Percentiles rank a stretch among this genome's conserved stretches.
Evolutionary conservation across 2,329 filamentous ascomycete species (phyloP).

Genomic region (Diplodia sapinea): DNA sequence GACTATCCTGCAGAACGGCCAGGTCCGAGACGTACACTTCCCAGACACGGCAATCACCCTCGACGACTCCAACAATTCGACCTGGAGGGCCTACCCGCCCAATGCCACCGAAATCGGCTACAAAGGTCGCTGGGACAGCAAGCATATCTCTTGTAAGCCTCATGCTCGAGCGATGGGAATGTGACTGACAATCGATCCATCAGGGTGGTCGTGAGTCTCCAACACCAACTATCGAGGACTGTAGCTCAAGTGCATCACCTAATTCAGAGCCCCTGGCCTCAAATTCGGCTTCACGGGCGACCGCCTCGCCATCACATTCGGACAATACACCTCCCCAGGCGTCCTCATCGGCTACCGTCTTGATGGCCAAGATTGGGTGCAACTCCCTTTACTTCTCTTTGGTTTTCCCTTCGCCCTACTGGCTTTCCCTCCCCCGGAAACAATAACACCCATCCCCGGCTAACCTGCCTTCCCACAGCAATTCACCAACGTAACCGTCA

Average conservation of each 20-base stretch:
- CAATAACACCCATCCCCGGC: background rate
- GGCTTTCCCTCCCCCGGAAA: background rate
- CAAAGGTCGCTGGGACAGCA: conserved; percentile 67
- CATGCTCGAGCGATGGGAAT: background rate
- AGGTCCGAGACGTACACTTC: conserved; percentile 47
- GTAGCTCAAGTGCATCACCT: conserved; percentile 38
- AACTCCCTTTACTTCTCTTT: background rate
- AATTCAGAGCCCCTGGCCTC: conserved; percentile 55
- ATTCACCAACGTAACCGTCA: conserved; percentile 65
- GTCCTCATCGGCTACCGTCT: conserved; percentile 65
- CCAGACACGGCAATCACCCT: conserved; percentile 44
- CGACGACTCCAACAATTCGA: conserved; percentile 41
- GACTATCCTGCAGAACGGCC: conserved; percentile 53
- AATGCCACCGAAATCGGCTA: conserved; percentile 63
- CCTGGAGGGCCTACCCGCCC: conserved; percentile 58
- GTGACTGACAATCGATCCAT: background rate
- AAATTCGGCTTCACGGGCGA: conserved; percentile 63
- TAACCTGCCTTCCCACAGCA: conserved; percentile 40
- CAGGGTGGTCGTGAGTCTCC: conserved; percentile 60
- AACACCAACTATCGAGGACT: background rate
- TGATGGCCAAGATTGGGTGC: conserved; percentile 60
- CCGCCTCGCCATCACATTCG: conserved; percentile 60
- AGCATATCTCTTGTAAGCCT: conserved; percentile 60
- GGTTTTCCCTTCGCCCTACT: background rate
- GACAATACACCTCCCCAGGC: conserved; percentile 56